Evolutionary conservation across 2,329 filamentous ascomycete species (phyloP), one percentile per base, ranked within the genome.

Genomic region (Aspergillus cejpii): DNA sequence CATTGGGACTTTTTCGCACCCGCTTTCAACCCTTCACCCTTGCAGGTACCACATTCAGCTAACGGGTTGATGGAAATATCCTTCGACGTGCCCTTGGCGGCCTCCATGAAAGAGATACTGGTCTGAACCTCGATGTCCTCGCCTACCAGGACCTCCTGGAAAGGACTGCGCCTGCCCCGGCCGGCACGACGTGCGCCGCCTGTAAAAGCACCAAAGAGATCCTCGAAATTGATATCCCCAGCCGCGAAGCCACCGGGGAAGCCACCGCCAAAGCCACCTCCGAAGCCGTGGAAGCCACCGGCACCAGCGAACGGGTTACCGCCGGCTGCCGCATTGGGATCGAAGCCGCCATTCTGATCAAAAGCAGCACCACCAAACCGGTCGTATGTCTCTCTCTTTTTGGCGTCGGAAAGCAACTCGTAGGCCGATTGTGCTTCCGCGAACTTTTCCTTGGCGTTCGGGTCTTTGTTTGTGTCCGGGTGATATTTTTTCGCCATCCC

Each of bases 401-500:
- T 84, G 3, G 90, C 77, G 63, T 98, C 92, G 37, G 88, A 94
- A 6, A 98, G 75, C 33, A 96, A 76, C 67, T 98, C 92, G 69
- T 98, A 98, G 19, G 92, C 88, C 24, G 85, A 80, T 67, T 98
- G 92, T 43, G 94, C 87, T 57, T 96, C 91, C 52, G 84, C 79
- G 60, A 98, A 98, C 60, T 86, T 91, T 59, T 97, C 92, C 66
- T 97, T 97, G 27, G 92, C 90, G n/a, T 74, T 78, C 2, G 87
- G 68, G 57, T 97, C 92, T 67, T 97, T 97, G 75, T 97, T 98
- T 27, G 92, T 97, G 65, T 98, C 92, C 6, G 92, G 92, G 61
- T 98, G 92, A 65, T 81, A 98, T 63, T 97, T 98, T 70, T 98
- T 98, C 15, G 92, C 92, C 47, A 97, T 75, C 40, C 90, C 87